These are phyloP conservation scores for Collariella sp. DNA, from an alignment of 495 filamentous ascomycete genomes.

Conservation along the genomic window DNA sequence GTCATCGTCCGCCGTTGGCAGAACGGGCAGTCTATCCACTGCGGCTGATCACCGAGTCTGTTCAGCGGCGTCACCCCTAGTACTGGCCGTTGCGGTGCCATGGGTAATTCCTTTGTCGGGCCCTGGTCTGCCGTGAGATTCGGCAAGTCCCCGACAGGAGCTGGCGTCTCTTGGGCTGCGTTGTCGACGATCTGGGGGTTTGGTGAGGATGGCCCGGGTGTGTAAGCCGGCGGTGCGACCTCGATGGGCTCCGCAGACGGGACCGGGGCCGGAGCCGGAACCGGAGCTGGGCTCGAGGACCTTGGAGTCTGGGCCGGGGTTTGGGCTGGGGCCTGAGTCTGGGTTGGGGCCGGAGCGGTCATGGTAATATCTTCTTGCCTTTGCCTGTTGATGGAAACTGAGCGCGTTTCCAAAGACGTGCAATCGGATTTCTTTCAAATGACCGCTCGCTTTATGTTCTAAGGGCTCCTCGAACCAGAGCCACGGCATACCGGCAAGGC, in stretches of 20 bases:
- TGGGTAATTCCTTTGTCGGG: background rate
- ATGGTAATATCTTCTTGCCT: too few relatives aligned
- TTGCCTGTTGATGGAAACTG: too few relatives aligned
- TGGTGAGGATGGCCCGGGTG: background rate
- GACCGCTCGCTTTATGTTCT: too few relatives aligned
- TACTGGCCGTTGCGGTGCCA: background rate
- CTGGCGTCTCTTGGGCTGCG: background rate
- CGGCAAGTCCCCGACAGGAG: background rate
- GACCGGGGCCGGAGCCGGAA: background rate
- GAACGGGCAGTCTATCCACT: conserved; percentile 30
- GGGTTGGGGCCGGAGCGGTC: too few relatives aligned
- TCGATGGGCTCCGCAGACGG: background rate
- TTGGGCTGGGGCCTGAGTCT: too few relatives aligned
- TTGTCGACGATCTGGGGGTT: background rate
- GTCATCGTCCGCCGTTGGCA: conserved; percentile 22
- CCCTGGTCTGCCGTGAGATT: background rate
- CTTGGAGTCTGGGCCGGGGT: too few relatives aligned
- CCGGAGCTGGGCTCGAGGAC: too few relatives aligned
- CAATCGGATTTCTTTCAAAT: too few relatives aligned
- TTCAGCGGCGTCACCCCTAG: conserved; percentile 21
- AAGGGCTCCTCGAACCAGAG: too few relatives aligned
- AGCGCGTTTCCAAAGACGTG: too few relatives aligned
- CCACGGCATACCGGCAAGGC: too few relatives aligned
- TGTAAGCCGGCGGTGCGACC: background rate
- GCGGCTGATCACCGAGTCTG: conserved; percentile 11